Base-by-base conservation (phyloP, 257 asterid species). In the Penstemon davidsonii region DNA sequence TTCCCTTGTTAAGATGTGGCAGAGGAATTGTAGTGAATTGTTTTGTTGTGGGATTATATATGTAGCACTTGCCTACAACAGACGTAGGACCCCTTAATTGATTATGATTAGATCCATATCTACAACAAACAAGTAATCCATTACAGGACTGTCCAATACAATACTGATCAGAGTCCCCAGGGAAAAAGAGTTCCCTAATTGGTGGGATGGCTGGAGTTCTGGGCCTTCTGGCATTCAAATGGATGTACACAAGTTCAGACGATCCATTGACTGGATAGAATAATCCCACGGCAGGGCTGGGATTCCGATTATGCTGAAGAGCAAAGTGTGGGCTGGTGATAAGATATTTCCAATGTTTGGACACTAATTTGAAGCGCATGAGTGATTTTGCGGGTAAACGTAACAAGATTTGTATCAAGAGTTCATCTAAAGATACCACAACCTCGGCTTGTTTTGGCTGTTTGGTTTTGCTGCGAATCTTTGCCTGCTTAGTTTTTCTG, bases 121-220 rank as follows among this genome's bases (percentile, higher is more conserved):
- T 68, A 19, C 74, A 65, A 58, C 85, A 83, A 5, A 76, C 75
- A 55, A 82, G 64, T 13, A 82, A 59, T 11, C 84, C 84, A 51
- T 82, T 82, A 66, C 84, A 79, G 8, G 84, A 82, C 39, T 73
- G 76, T 38, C 73, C 38, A 66, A 82, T 73, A 36, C 59, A 49
- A 42, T 73, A 69, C 40, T 62, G 66, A 59, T 42, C 33, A 72
- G 80, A 69, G 45, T 67, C 78, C 5, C 60, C 39, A 4, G 36
- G 7, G 6, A 79, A 71, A 15, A 40, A 50, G 3, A 72, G 73
- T 36, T 46, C 39, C 19, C 38, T 55, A 2, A 66, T 19, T 0
- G 55, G 69, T 4, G 63, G 56, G 2, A 3, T 33, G 47, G 15
- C 42, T 0, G 52, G 13, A 0, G n/a, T 41, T 52, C 11, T 3